These are phyloP conservation scores for Juglanconis oblonga DNA, from an alignment of 2,329 filamentous ascomycete species.

Conservation along the genomic window DNA sequence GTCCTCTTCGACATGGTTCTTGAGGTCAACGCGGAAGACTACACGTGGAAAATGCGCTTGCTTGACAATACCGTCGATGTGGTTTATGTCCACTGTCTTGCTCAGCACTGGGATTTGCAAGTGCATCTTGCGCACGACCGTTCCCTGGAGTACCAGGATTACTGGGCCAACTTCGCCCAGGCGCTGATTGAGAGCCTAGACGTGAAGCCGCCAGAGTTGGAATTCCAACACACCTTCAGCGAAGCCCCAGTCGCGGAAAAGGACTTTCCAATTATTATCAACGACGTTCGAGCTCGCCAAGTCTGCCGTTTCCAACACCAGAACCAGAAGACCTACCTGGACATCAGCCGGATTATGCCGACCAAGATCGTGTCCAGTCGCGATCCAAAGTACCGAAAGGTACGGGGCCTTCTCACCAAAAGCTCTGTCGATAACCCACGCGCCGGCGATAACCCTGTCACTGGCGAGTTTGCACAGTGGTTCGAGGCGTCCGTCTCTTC, in stretches of 20 bases:
- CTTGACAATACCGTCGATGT: constrained; percentile 15
- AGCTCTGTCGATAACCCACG: background rate
- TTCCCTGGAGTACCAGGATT: constrained; percentile 17
- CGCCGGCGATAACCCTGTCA: constrained; percentile 8
- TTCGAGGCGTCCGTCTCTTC: constrained; percentile 30
- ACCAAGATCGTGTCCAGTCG: background rate
- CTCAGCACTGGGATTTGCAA: constrained; percentile 30
- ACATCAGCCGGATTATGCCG: constrained; percentile 20
- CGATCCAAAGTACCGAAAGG: background rate
- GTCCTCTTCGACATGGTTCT: constrained; percentile 19
- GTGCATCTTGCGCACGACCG: constrained; percentile 22
- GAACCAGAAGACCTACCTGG: constrained; percentile 21
- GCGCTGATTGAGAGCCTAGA: constrained; percentile 24
- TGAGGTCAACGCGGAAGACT: constrained; percentile 22
- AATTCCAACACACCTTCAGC: constrained; percentile 6
- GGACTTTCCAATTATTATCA: background rate
- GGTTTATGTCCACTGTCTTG: constrained; percentile 29
- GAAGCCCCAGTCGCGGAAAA: background rate
- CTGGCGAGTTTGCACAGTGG: constrained; percentile 25
- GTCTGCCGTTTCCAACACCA: constrained; percentile 1
- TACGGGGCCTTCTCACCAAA: background rate
- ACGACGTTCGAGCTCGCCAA: constrained; percentile 12
- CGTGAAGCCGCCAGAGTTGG: constrained; percentile 10
- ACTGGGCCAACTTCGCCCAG: constrained; percentile 24
- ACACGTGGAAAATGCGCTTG: constrained; percentile 24